A percentile compares a stretch with the other conserved stretches of the same genome.
These are phyloP conservation scores for Thermomyces lanuginosus DNA, from an alignment of 2,329 filamentous ascomycete species.

Conservation along the genomic window DNA sequence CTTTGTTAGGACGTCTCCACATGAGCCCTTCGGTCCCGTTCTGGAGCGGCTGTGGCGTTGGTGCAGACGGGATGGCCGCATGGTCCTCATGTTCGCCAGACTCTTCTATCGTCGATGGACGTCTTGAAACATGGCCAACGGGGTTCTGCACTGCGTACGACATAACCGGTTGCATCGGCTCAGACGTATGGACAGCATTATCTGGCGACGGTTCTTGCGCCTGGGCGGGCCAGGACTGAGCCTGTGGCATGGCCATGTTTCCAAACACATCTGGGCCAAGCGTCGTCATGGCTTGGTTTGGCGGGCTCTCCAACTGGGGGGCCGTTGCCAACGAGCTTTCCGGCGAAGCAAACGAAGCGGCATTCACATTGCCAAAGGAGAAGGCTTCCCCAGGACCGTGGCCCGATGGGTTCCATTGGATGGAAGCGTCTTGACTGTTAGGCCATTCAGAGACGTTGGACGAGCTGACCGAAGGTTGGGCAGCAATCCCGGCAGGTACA, in stretches of 20 bases:
- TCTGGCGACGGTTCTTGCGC: conserved; percentile 9
- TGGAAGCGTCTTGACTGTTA: conserved; percentile 12
- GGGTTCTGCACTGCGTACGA: conserved; percentile 16
- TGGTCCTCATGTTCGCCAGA: conserved; percentile 17
- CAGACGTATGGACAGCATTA: conserved; percentile 11
- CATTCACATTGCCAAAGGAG: conserved; percentile 11
- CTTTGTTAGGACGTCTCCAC: conserved; percentile 24
- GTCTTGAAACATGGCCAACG: conserved; percentile 15
- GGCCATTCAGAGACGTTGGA: conserved; percentile 15
- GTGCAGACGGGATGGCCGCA: too few relatives aligned
- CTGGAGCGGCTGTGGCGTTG: conserved; percentile 12
- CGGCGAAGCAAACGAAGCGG: conserved; percentile 10
- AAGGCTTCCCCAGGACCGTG: conserved; percentile 13
- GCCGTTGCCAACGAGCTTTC: conserved; percentile 10
- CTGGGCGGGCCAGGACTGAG: conserved; percentile 15
- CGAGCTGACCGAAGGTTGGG: conserved; percentile 6
- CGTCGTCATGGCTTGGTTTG: conserved; percentile 4
- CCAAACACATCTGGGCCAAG: conserved; percentile 7
- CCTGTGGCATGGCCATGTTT: conserved; percentile 3
- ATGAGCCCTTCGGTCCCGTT: conserved; percentile 12
- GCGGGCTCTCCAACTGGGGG: conserved; percentile 9
- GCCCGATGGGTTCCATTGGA: conserved; percentile 15
- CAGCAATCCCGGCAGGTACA: conserved; percentile 9
- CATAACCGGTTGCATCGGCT: conserved; percentile 17
- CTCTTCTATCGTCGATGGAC: conserved; percentile 20